Conservation (phyloP, 495 filamentous ascomycete genomes). For the Penicillium silybi region DNA sequence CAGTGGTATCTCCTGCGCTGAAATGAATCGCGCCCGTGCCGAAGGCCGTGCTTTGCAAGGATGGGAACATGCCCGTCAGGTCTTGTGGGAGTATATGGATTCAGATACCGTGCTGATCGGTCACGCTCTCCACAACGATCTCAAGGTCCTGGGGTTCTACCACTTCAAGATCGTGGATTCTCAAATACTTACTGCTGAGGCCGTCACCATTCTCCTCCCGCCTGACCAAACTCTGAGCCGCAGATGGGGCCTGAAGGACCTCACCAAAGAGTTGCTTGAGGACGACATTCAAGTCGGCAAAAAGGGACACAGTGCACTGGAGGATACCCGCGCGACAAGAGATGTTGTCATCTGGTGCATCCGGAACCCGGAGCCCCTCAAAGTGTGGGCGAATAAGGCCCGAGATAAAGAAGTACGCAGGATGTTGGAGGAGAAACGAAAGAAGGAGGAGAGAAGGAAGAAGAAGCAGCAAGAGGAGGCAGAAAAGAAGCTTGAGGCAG, state of each 20-base stretch:
- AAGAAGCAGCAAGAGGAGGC: slow-evolving; percentile 6
- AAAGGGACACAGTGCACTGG: slow-evolving; percentile 34
- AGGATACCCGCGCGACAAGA: slow-evolving; percentile 38
- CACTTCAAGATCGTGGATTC: slow-evolving; percentile 42
- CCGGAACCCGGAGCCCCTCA: slow-evolving; percentile 19
- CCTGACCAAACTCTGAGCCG: slow-evolving; percentile 3
- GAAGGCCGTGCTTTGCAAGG: slow-evolving; percentile 30
- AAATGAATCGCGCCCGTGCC: slow-evolving; percentile 27
- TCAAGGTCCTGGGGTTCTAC: slow-evolving; percentile 40
- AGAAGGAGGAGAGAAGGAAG: background rate
- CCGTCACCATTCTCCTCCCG: slow-evolving; percentile 5
- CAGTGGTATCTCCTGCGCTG: slow-evolving; percentile 32
- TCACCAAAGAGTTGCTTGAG: slow-evolving; percentile 25
- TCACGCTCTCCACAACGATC: slow-evolving; percentile 40
- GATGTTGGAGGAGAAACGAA: background rate
- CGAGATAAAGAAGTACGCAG: slow-evolving; percentile 3
- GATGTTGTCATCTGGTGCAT: slow-evolving; percentile 39
- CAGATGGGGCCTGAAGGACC: slow-evolving; percentile 27
- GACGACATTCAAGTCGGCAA: slow-evolving; percentile 30
- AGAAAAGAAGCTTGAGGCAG: slow-evolving; percentile 3
- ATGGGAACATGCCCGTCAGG: slow-evolving; percentile 36
- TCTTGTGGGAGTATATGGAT: slow-evolving; percentile 37
- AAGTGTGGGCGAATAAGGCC: slow-evolving; percentile 19
- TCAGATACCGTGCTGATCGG: slow-evolving; percentile 44
- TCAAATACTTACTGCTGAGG: slow-evolving; percentile 22